Evolutionary conservation across 768 basidiomycete genomes (phyloP).

Genomic region (Gelatoporia subvermispora): DNA sequence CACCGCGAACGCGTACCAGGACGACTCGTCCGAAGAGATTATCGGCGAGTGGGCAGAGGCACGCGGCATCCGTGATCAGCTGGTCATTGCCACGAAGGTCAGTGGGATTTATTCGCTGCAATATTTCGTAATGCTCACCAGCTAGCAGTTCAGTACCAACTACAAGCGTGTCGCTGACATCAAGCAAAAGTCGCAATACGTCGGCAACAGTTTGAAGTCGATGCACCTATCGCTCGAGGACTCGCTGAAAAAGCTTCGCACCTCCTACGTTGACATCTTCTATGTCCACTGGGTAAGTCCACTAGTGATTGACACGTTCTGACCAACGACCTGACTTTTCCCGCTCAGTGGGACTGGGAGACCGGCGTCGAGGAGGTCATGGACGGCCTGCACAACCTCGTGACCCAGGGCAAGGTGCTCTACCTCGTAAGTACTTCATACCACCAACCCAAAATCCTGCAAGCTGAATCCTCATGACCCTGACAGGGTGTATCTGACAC

Average conservation of each 20-base stretch:
- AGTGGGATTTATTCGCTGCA: background rate
- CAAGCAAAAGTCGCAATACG: slow-evolving; percentile 32
- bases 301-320: slow-evolving; percentile 3
- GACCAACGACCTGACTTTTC: slow-evolving; percentile 7
- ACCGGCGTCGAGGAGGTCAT: slow-evolving; percentile 36
- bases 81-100: slow-evolving; percentile 29
- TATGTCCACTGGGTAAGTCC: slow-evolving; percentile 42
- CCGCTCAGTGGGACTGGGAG: slow-evolving; percentile 29
- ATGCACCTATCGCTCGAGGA: slow-evolving; percentile 28
- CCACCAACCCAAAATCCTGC: background rate
- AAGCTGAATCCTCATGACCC: background rate
- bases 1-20: slow-evolving; percentile 34
- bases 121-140: slow-evolving; percentile 2
- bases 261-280: slow-evolving; percentile 52
- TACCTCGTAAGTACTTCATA: slow-evolving; percentile 17
- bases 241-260: slow-evolving; percentile 46
- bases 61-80: slow-evolving; percentile 31
- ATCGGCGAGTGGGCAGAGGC: slow-evolving; percentile 39
- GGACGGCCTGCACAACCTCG: slow-evolving; percentile 32
- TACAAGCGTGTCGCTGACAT: slow-evolving; percentile 1
- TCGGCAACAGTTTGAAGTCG: slow-evolving; percentile 35
- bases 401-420: slow-evolving; percentile 33
- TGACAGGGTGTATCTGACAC: slow-evolving; percentile 21
- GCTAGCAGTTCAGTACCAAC: slow-evolving; percentile 4
- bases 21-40: slow-evolving; percentile 32